Conservation (phyloP, 768 basidiomycete genomes). For the Pisolithus albus region DNA sequence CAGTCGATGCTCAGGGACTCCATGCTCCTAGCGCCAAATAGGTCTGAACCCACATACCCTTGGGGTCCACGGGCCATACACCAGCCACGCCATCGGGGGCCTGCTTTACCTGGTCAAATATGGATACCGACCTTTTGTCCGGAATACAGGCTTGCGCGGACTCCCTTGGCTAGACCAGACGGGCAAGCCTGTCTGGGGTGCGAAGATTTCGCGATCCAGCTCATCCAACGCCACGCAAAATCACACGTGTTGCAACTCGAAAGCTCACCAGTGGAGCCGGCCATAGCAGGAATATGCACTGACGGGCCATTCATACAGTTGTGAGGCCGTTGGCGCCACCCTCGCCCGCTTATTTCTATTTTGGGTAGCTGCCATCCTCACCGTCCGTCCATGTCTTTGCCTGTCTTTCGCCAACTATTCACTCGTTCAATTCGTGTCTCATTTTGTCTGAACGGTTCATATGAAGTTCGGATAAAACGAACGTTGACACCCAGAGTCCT, state of each 20-base stretch:
- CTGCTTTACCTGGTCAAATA: slow-evolving; percentile 73
- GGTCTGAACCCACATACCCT: too few relatives aligned
- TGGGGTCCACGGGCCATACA: too few relatives aligned
- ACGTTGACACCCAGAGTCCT: neutral
- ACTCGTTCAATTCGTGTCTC: too few relatives aligned
- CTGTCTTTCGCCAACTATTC: too few relatives aligned
- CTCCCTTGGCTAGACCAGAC: slow-evolving; percentile 98
- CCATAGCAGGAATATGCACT: slow-evolving; percentile 75
- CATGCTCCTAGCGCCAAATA: too few relatives aligned
- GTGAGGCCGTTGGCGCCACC: too few relatives aligned
- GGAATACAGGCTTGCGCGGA: slow-evolving; percentile 78
- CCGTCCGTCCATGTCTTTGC: slow-evolving; percentile 30
- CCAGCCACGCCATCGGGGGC: too few relatives aligned
- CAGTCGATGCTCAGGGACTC: slow-evolving; percentile 52
- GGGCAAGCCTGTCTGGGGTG: slow-evolving; percentile 86
- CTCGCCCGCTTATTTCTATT: too few relatives aligned
- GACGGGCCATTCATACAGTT: too few relatives aligned
- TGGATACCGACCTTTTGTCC: slow-evolving; percentile 54
- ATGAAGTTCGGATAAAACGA: neutral
- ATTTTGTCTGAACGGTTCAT: neutral
- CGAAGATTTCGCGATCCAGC: slow-evolving; percentile 65
- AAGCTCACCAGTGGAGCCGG: slow-evolving; percentile 71
- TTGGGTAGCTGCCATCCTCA: too few relatives aligned
- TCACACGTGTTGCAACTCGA: slow-evolving; percentile 18
- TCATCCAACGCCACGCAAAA: slow-evolving; percentile 45